phyloP scores from a whole-genome alignment of 2,329 filamentous ascomycete species.

The Pseudogymnoascus verrucosus region DNA sequence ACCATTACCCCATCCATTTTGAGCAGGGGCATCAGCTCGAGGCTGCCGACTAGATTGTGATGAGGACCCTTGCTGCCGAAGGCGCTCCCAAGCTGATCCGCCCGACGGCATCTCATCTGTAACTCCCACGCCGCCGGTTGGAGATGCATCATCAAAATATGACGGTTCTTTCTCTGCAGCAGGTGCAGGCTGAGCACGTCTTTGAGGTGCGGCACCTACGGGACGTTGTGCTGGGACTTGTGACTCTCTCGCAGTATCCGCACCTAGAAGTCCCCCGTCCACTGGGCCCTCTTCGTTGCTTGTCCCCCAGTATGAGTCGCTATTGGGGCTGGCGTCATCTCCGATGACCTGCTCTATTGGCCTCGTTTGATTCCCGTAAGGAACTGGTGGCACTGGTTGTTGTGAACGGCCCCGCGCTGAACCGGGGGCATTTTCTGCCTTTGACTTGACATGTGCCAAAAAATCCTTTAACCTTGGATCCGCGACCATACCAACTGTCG shows the following conservation, averaged over 20 bases:
- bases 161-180: background rate
- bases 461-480: conserved; percentile 23
- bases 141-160: conserved; percentile 24
- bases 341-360: background rate
- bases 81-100: conserved; percentile 28
- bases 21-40: background rate
- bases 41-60: background rate
- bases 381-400: conserved; percentile 6
- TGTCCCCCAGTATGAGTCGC: conserved; percentile 15
- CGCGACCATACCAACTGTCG: conserved; percentile 19
- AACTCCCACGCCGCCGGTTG: conserved; percentile 20
- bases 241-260: background rate
- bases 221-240: background rate
- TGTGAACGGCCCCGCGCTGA: conserved; percentile 11
- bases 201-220: background rate
- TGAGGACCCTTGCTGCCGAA: conserved; percentile 17
- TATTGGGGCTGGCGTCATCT: conserved; percentile 25
- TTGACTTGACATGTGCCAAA: conserved; percentile 12
- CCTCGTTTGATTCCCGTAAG: background rate
- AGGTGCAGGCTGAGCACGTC: background rate
- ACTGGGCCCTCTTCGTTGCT: conserved; percentile 11
- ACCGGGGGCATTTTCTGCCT: background rate
- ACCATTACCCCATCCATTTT: background rate
- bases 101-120: conserved; percentile 10
- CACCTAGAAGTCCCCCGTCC: background rate